These are phyloP conservation scores for Zygosaccharomyces pseudorouxii DNA, from an alignment of 805 yeast genomes.

Conservation along the genomic window DNA sequence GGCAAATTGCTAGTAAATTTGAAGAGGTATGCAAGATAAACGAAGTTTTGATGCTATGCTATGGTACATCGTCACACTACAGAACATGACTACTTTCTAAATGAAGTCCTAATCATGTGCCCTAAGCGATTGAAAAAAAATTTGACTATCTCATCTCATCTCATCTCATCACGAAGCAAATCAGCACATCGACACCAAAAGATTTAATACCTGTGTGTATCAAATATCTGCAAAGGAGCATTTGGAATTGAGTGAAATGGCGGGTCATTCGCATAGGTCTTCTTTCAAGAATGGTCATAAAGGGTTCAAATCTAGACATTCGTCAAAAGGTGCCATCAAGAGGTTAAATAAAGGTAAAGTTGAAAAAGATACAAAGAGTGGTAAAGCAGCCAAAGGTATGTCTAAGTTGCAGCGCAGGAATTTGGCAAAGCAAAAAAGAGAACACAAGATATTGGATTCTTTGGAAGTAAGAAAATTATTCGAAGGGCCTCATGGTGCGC, in stretches of 20 bases:
- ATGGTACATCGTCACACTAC: background rate
- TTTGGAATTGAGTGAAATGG: constrained; percentile 38
- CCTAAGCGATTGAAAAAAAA: constrained; percentile 11
- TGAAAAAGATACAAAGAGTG: constrained; percentile 52
- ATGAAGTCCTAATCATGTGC: constrained; percentile 1
- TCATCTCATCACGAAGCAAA: background rate
- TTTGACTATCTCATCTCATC: constrained; percentile 16
- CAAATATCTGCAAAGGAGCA: background rate
- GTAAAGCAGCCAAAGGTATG: constrained; percentile 44
- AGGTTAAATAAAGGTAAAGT: constrained; percentile 81
- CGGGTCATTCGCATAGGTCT: constrained; percentile 79
- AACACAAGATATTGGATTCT: constrained; percentile 59
- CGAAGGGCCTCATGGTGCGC: constrained; percentile 75
- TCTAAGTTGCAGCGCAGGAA: constrained; percentile 72
- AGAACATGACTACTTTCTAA: background rate
- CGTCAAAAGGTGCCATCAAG: constrained; percentile 82
- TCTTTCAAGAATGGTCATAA: constrained; percentile 82
- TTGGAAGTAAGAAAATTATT: constrained; percentile 62
- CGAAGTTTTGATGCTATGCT: background rate
- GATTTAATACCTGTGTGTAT: background rate
- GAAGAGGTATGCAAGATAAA: no score
- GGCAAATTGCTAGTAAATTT: no score
- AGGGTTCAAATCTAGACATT: constrained; percentile 86
- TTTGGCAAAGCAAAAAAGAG: constrained; percentile 68
- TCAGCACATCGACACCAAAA: background rate